Conservation (phyloP, 108 stramenopile species). For the Mediolabrus comicus region DNA sequence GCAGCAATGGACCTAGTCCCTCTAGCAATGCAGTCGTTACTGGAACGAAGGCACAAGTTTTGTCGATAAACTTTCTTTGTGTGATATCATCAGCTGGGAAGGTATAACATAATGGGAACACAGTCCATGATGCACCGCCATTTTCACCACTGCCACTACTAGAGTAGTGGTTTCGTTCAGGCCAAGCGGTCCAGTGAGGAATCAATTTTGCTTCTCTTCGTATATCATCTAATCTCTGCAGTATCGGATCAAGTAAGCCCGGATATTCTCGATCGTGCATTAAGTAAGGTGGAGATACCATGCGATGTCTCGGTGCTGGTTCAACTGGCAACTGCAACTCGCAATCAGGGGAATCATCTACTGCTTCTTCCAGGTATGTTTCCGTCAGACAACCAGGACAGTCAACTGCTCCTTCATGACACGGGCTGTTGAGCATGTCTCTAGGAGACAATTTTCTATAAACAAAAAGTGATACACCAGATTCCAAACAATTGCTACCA, state of each 20-base stretch:
- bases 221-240: slow-evolving; percentile 47
- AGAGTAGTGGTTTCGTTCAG: slow-evolving; percentile 81
- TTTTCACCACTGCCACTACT: slow-evolving; percentile 24
- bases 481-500: slow-evolving; percentile 4
- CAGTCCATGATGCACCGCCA: slow-evolving; percentile 69
- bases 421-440: neutral
- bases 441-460: slow-evolving; percentile 26
- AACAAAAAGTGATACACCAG: slow-evolving; percentile 15
- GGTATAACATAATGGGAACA: slow-evolving; percentile 93
- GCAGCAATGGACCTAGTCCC: slow-evolving; percentile 52
- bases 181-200: slow-evolving; percentile 92
- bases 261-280: slow-evolving; percentile 42
- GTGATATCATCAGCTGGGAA: slow-evolving; percentile 85
- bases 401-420: neutral
- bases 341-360: slow-evolving; percentile 12
- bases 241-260: slow-evolving; percentile 44
- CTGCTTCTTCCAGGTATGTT: slow-evolving; percentile 19
- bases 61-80: slow-evolving; percentile 67
- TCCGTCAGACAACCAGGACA: slow-evolving; percentile 70
- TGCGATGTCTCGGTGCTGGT: slow-evolving; percentile 34
- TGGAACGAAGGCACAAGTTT: slow-evolving; percentile 79
- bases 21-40: slow-evolving; percentile 64
- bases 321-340: slow-evolving; percentile 17
- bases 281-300: slow-evolving; percentile 71
- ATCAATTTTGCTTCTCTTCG: slow-evolving; percentile 59